These are phyloP conservation scores for Penicillium verrucosum DNA, from an alignment of 2,329 filamentous ascomycete genomes.

Conservation along the genomic window DNA sequence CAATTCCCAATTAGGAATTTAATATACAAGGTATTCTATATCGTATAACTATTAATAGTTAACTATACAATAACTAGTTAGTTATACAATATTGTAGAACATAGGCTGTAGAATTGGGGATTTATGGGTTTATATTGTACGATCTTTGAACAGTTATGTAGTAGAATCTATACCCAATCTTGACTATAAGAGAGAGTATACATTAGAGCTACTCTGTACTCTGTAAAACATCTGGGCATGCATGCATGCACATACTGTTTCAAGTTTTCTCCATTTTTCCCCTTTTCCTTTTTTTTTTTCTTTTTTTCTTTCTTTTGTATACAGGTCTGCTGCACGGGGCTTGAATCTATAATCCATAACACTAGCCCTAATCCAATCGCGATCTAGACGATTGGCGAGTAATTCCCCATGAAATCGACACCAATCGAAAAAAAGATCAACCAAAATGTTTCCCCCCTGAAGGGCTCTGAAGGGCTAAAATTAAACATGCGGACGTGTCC, in stretches of 20 bases:
- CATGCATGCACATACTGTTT: not conserved
- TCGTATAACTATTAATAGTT: no score
- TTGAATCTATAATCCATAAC: not conserved
- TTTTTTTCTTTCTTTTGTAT: not conserved
- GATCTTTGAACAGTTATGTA: no score
- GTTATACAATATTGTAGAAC: no score
- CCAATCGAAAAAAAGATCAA: not conserved
- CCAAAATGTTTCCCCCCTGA: not conserved
- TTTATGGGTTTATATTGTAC: no score
- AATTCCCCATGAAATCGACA: not conserved
- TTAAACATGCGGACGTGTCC: slow-evolving; percentile 13
- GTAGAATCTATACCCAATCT: no score
- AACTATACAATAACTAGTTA: no score
- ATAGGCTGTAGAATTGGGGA: no score
- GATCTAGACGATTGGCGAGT: not conserved
- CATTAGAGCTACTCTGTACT: no score
- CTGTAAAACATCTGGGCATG: no score
- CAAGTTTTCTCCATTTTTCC: not conserved
- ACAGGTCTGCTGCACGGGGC: not conserved
- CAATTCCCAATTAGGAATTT: not conserved
- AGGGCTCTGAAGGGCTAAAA: slow-evolving; percentile 5
- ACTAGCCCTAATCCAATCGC: not conserved
- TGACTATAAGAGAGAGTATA: no score
- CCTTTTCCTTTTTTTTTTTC: not conserved
- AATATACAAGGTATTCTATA: not conserved